These are phyloP conservation scores for Tulasnella sp. DNA, from an alignment of 768 basidiomycete genomes.

Conservation along the genomic window DNA sequence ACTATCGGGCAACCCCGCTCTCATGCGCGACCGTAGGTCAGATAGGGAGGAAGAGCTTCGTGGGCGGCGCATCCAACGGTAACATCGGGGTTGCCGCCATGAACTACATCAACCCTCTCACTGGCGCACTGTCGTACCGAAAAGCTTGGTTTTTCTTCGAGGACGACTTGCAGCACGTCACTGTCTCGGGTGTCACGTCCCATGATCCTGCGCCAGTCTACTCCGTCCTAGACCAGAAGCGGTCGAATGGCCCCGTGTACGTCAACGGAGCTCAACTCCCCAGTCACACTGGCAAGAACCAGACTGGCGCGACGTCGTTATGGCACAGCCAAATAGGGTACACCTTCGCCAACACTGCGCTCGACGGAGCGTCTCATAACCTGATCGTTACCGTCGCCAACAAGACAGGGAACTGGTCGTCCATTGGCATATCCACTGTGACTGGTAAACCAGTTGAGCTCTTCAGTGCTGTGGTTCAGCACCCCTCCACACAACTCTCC, in stretches of 20 bases:
- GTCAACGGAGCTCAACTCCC: conserved; percentile 28
- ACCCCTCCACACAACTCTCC: conserved; percentile 27
- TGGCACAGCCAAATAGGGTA: conserved; percentile 67
- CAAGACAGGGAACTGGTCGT: conserved; percentile 49
- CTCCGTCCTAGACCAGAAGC: conserved; percentile 59
- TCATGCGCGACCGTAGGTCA: conserved; percentile 36
- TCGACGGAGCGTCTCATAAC: conserved; percentile 20
- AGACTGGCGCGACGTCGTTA: conserved; percentile 32
- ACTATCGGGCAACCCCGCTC: conserved; percentile 50
- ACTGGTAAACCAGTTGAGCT: conserved; percentile 46
- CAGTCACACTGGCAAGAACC: conserved; percentile 22
- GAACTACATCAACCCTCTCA: conserved; percentile 56
- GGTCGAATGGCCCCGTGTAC: conserved; percentile 35
- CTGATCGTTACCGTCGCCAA: conserved; percentile 36
- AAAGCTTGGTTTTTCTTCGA: conserved; percentile 68
- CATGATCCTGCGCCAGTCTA: conserved; percentile 41
- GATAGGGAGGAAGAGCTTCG: conserved; percentile 38
- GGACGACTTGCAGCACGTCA: conserved; percentile 51
- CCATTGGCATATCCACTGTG: conserved; percentile 51
- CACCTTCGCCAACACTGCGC: conserved; percentile 29
- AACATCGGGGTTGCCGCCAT: conserved; percentile 46
- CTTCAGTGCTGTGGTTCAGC: conserved; percentile 51
- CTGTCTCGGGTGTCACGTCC: conserved; percentile 39
- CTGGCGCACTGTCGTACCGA: conserved; percentile 43
- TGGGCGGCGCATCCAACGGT: conserved; percentile 42